Conservation (phyloP, 495 filamentous ascomycete species). For the Thozetella sp. region DNA sequence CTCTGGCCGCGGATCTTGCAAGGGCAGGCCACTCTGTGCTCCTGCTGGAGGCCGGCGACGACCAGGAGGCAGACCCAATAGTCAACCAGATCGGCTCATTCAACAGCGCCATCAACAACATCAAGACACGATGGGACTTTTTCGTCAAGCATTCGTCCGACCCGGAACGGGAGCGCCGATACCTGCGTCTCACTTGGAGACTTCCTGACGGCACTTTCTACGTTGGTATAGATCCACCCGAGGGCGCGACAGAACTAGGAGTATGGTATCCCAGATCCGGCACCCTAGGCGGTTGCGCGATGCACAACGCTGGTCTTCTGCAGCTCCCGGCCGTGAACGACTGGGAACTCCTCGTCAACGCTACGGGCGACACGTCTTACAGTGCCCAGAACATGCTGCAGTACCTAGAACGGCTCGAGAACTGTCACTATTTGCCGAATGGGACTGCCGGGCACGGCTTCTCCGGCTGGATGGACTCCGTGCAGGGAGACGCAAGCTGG, state of each 20-base stretch:
- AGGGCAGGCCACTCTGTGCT: constrained; percentile 60
- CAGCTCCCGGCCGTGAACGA: constrained; percentile 42
- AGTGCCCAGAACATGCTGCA: constrained; percentile 44
- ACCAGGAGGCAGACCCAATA: constrained; percentile 53
- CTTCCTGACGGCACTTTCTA: constrained; percentile 46
- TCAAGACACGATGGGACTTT: constrained; percentile 52
- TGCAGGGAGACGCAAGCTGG: neutral
- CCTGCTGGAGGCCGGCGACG: constrained; percentile 65
- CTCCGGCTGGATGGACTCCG: neutral
- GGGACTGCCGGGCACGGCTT: constrained; percentile 35
- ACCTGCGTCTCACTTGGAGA: constrained; percentile 45
- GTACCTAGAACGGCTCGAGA: constrained; percentile 43
- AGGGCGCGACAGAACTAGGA: constrained; percentile 37
- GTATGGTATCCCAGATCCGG: constrained; percentile 50
- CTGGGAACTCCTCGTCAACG: constrained; percentile 44
- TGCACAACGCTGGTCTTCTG: constrained; percentile 48
- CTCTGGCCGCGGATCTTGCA: constrained; percentile 62
- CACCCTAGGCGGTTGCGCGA: constrained; percentile 49
- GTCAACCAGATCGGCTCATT: constrained; percentile 39
- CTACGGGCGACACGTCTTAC: constrained; percentile 45
- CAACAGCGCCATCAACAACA: constrained; percentile 44
- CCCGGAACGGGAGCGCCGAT: constrained; percentile 36
- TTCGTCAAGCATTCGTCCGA: constrained; percentile 53
- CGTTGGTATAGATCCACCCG: constrained; percentile 43
- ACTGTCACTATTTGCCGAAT: constrained; percentile 37